phyloP scores from a whole-genome alignment of 192 early-diverging fungal genomes.

The Coemansia sp. region DNA sequence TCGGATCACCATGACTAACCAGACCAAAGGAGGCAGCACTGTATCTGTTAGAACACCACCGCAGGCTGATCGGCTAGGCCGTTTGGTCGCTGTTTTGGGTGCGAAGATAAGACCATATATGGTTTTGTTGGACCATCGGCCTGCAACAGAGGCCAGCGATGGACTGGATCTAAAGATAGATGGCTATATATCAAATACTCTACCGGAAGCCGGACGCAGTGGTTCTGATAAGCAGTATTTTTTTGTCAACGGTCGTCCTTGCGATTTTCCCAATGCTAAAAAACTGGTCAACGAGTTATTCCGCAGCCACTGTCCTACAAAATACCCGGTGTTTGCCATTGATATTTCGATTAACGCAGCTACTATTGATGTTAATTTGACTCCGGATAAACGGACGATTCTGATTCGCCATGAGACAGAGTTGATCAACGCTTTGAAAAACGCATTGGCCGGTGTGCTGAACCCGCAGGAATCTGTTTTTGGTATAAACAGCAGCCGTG shows the following conservation, averaged over 20 bases:
- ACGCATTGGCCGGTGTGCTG: constrained; percentile 18
- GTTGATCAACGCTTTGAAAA: constrained; percentile 17
- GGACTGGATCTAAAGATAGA: constrained; percentile 16
- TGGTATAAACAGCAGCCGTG: constrained; percentile 7
- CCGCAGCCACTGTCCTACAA: constrained; percentile 63
- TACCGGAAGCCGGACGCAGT: constrained; percentile 68
- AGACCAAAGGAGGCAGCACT: constrained; percentile 54
- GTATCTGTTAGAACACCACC: constrained; percentile 18
- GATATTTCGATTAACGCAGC: constrained; percentile 53
- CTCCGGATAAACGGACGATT: constrained; percentile 92
- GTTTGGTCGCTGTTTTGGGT: constrained; percentile 78
- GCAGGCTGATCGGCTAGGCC: constrained; percentile 21
- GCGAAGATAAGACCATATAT: constrained; percentile 53
- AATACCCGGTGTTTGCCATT: constrained; percentile 80
- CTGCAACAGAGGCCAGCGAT: background rate
- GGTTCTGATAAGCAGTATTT: constrained; percentile 82
- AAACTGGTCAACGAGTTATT: constrained; percentile 85
- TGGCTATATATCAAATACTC: constrained; percentile 35
- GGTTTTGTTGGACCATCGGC: constrained; percentile 2
- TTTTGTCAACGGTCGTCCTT: constrained; percentile 89
- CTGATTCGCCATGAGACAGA: constrained; percentile 75
- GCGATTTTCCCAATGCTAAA: constrained; percentile 76
- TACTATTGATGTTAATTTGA: constrained; percentile 88
- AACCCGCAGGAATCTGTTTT: constrained; percentile 27
- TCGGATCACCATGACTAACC: constrained; percentile 67